Evolutionary conservation across 2,329 filamentous ascomycete genomes (phyloP).

Genomic region (Alternaria sp.): DNA sequence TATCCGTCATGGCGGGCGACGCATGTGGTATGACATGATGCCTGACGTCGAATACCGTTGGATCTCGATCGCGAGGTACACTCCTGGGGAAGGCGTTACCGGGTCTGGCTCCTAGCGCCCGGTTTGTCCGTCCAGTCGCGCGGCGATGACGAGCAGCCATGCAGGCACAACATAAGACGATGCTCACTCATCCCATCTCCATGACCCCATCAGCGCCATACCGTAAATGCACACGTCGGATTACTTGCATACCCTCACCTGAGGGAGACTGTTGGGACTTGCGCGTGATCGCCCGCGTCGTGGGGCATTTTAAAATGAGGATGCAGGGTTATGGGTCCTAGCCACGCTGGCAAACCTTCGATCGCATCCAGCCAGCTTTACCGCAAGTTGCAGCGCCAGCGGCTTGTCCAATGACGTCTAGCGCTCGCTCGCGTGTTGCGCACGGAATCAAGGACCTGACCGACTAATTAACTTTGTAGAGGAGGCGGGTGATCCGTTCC

Average conservation of each 20-base stretch:
- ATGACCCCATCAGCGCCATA: conserved; percentile 17
- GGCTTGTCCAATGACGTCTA: conserved; percentile 24
- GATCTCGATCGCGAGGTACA: conserved; percentile 1
- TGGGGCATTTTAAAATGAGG: conserved; percentile 11
- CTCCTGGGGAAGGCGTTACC: conserved; percentile 1
- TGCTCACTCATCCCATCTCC: conserved; percentile 21
- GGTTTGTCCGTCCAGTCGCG: conserved; percentile 1
- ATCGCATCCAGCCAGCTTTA: conserved; percentile 17
- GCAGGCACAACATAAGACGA: conserved; percentile 4
- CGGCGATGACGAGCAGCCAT: not conserved
- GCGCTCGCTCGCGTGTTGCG: conserved; percentile 18
- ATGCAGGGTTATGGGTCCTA: conserved; percentile 24
- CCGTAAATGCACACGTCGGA: conserved; percentile 5
- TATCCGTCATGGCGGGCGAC: not conserved
- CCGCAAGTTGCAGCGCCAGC: conserved; percentile 10
- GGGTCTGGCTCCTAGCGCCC: conserved; percentile 6
- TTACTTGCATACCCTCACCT: conserved; percentile 1
- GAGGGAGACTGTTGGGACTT: conserved; percentile 7
- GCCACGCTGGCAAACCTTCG: conserved; percentile 23
- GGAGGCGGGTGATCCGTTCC: conserved; percentile 26
- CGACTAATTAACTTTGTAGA: conserved; percentile 15
- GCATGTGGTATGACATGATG: conserved; percentile 5
- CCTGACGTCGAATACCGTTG: not conserved
- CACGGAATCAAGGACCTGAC: conserved; percentile 25
- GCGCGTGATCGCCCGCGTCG: conserved; percentile 1